Conservation (phyloP, 2,329 filamentous ascomycete species). For the Ceratocystis ficicola region DNA sequence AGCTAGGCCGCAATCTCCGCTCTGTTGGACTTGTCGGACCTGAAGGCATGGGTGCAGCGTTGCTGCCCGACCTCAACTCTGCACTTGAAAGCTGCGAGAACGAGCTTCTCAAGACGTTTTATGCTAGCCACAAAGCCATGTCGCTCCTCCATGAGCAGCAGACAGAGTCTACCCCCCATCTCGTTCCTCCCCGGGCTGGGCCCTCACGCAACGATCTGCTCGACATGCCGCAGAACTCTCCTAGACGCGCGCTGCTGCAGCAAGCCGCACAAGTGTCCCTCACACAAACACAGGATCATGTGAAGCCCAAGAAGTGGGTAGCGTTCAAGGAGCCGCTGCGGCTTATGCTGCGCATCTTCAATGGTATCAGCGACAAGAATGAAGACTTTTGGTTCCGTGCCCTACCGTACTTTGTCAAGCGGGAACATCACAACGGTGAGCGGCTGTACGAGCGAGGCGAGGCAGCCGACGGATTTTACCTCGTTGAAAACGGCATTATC, state of each 20-base stretch:
- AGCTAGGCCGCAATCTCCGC: slow-evolving; percentile 64
- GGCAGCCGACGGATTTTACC: slow-evolving; percentile 69
- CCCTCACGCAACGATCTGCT: slow-evolving; percentile 24
- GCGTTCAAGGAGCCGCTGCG: slow-evolving; percentile 81
- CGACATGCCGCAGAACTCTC: slow-evolving; percentile 55
- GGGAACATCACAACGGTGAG: slow-evolving; percentile 55
- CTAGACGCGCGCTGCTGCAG: slow-evolving; percentile 63
- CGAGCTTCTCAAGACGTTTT: slow-evolving; percentile 71
- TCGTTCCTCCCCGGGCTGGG: slow-evolving; percentile 36
- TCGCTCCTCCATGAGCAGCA: slow-evolving; percentile 29
- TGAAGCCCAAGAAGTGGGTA: slow-evolving; percentile 62
- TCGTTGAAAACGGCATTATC: slow-evolving; percentile 79
- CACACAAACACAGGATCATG: slow-evolving; percentile 47
- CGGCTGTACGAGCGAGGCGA: slow-evolving; percentile 71
- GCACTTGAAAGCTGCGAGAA: slow-evolving; percentile 93
- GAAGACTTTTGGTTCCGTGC: slow-evolving; percentile 92
- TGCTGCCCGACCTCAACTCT: slow-evolving; percentile 84
- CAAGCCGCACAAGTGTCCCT: slow-evolving; percentile 52
- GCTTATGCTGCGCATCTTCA: slow-evolving; percentile 90
- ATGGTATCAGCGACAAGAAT: slow-evolving; percentile 70
- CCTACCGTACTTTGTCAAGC: slow-evolving; percentile 59
- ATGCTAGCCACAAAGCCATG: slow-evolving; percentile 54
- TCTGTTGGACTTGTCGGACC: slow-evolving; percentile 66
- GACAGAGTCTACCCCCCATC: slow-evolving; percentile 34
- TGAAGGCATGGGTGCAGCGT: slow-evolving; percentile 58